Evolutionary conservation across 768 basidiomycete species (phyloP).

Genomic region (Tricholoma bakamatsutake): DNA sequence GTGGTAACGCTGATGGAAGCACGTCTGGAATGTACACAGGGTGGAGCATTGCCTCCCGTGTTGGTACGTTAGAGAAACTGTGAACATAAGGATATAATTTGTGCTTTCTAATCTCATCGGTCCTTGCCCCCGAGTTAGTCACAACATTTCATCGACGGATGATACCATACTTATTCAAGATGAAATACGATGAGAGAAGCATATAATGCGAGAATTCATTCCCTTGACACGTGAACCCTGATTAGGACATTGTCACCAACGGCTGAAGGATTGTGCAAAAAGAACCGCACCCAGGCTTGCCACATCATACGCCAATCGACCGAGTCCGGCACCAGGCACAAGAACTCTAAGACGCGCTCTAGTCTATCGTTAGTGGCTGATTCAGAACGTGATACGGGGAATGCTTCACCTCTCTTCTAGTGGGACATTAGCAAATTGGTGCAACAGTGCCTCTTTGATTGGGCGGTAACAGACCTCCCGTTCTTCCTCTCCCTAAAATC

Average conservation of each 20-base stretch:
- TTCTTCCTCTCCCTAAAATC: constrained; percentile 61
- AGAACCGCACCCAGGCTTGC: constrained; percentile 61
- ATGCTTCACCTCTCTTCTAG: constrained; percentile 43
- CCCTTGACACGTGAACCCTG: constrained; percentile 87
- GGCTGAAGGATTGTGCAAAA: background rate
- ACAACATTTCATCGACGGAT: background rate
- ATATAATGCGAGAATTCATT: constrained; percentile 97
- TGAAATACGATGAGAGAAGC: constrained; percentile 84
- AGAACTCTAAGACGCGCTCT: constrained; percentile 60
- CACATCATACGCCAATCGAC: constrained; percentile 83
- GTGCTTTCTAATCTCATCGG: constrained; percentile 59
- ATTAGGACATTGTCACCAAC: background rate
- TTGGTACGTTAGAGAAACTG: constrained; percentile 79
- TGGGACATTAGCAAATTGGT: constrained; percentile 55
- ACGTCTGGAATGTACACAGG: constrained; percentile 79
- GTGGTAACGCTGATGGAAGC: constrained; percentile 64
- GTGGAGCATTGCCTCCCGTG: constrained; percentile 55
- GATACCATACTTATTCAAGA: constrained; percentile 69
- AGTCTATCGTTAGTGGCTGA: background rate
- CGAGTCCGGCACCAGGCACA: constrained; percentile 87
- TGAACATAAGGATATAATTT: constrained; percentile 88
- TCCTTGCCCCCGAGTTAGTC: constrained; percentile 31
- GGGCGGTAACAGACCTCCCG: constrained; percentile 78
- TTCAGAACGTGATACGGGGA: background rate
- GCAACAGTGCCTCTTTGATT: constrained; percentile 67